Evolutionary conservation across 2,329 filamentous ascomycete genomes (phyloP).

Genomic region (Botryosphaeria agaves): DNA sequence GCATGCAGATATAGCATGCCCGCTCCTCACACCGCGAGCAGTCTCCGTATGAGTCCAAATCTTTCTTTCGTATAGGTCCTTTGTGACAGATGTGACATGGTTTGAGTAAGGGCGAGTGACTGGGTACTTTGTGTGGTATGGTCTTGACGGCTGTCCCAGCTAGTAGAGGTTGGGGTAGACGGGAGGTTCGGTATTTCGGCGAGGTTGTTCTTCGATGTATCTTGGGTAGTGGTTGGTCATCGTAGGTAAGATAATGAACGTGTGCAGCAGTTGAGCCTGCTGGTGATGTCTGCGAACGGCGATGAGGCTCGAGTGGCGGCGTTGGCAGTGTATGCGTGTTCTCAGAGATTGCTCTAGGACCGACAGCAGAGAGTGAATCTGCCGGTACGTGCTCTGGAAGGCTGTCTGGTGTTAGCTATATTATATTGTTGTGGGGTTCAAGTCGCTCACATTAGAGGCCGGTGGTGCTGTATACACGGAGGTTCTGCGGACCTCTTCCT

Average conservation of each 20-base stretch:
- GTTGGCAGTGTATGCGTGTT: not conserved
- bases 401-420: not conserved
- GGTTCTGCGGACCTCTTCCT: not conserved
- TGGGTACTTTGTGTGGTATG: not conserved
- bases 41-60: conserved; percentile 48
- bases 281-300: not conserved
- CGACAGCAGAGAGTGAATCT: no score
- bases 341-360: not conserved
- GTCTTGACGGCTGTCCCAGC: not conserved
- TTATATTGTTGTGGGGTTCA: not conserved
- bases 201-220: not conserved
- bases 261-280: not conserved
- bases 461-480: not conserved
- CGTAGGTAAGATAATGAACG: not conserved
- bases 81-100: conserved; percentile 53
- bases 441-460: not conserved
- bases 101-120: conserved; percentile 14
- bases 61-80: conserved; percentile 44
- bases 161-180: not conserved
- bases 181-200: not conserved
- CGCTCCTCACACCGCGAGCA: conserved; percentile 44
- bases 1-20: conserved; percentile 52
- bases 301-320: not conserved
- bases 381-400: not conserved
- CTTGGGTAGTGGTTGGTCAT: not conserved